phyloP scores from a whole-genome alignment of 1,139 yeast species.

The Candida tunisiensis region DNA sequence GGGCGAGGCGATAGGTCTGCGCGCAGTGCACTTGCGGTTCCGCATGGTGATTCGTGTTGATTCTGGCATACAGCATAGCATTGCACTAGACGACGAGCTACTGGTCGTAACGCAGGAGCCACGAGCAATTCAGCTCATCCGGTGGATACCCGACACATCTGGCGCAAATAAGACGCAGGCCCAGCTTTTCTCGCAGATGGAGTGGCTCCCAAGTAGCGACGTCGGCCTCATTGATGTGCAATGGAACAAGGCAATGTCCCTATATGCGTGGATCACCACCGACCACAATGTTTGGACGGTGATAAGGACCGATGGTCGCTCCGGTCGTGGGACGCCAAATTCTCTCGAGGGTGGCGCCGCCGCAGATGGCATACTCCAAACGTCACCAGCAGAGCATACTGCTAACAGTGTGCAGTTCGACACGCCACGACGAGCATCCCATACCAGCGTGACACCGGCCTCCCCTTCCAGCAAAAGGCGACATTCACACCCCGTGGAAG shows the following conservation, averaged over 20 bases:
- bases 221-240: background rate
- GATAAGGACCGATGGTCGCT: too few relatives aligned
- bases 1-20: conserved; percentile 23
- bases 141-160: conserved; percentile 3
- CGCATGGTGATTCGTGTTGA: conserved; percentile 13
- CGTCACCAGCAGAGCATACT: too few relatives aligned
- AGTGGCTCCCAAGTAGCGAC: background rate
- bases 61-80: conserved; percentile 13
- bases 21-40: conserved; percentile 16
- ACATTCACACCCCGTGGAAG: conserved; percentile 1
- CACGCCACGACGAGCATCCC: too few relatives aligned
- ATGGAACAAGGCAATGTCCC: background rate
- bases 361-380: too few relatives aligned
- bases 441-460: conserved; percentile 4
- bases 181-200: too few relatives aligned
- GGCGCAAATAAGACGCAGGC: conserved; percentile 3
- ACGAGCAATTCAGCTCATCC: conserved; percentile 12
- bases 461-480: too few relatives aligned
- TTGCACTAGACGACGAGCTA: conserved; percentile 15
- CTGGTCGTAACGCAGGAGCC: conserved; percentile 15
- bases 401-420: conserved; percentile 4
- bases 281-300: too few relatives aligned
- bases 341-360: too few relatives aligned
- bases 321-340: too few relatives aligned
- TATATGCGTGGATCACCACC: too few relatives aligned